Evolutionary conservation across 1,139 yeast species (phyloP), one percentile per base, ranked within the genome.

Genomic region (Zygosaccharomyces sapae): DNA sequence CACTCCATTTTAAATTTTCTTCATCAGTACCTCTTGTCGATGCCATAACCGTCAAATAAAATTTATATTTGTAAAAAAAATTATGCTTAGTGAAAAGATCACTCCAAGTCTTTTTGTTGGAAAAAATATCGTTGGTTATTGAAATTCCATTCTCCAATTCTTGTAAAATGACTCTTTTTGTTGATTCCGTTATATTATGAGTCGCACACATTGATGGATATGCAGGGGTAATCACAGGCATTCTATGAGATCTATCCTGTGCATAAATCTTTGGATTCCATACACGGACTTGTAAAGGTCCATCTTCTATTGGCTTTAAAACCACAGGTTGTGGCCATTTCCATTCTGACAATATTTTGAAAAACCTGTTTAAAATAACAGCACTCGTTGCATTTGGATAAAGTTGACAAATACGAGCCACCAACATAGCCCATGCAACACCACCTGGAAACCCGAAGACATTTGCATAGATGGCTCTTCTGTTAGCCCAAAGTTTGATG

Each of bases 171-270:
- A 92, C 79, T 56, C 78, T 80, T 62, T 87, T 94, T 0, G 97
- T 90, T 0, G 97, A 88, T 16, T 77, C 77, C 0, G 95, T 84
- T 38, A 92, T 90, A 65, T 92, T 92, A 65, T 92, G 99, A 0
- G 99, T 92, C 0, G 99, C 97, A 69, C 99, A 92, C 98, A 92
- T 92, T 0, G 97, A 89, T 0, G 99, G 99, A 62, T 92, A 92
- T 0, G 98, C 97, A 0, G 99, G 99, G 0, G 99, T 92, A 46
- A 92, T 92, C n/a, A 92, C 96, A 0, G 99, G 99, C 98, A 92
- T 94, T 56, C 82, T 74, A 67, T 92, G 99, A 30, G 80, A 81
- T 49, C 95, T 77, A 63, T 92, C 99, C 56, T 80, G 86, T 1
- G 90, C 82, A 61, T 92, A 92, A 3, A 92, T 70, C 54, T 85